A percentile compares a stretch with the other conserved stretches of the same genome.
These are phyloP conservation scores for Pistacia integerrima DNA, from an alignment of 345 rosid genomes.

Conservation along the genomic window DNA sequence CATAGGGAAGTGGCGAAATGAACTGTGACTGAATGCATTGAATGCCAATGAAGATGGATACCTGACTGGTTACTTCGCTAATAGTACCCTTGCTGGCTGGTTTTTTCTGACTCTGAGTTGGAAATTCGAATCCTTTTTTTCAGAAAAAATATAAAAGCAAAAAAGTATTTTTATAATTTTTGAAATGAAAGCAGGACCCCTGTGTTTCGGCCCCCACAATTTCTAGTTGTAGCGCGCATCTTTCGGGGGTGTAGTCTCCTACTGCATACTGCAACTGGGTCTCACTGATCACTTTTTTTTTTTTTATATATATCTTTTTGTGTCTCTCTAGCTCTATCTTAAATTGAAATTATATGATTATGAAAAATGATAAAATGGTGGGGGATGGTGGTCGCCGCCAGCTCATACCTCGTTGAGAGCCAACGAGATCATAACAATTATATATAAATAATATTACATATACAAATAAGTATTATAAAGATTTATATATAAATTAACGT, in stretches of 20 bases:
- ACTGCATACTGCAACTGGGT: not conserved
- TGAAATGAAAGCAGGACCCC: constrained; percentile 9
- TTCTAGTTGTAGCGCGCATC: constrained; percentile 44
- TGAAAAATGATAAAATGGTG: not conserved
- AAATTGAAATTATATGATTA: not conserved
- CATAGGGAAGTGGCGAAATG: constrained; percentile 35
- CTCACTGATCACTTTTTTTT: not conserved
- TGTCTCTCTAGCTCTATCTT: not conserved
- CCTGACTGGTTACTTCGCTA: constrained; percentile 19
- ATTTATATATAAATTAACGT: too few relatives aligned
- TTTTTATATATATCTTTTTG: not conserved
- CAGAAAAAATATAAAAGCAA: not conserved
- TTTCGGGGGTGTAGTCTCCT: constrained; percentile 37
- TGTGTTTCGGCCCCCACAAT: constrained; percentile 6
- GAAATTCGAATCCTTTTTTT: constrained; percentile 30
- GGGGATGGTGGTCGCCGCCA: constrained; percentile 28
- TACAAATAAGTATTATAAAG: too few relatives aligned
- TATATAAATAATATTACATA: not conserved
- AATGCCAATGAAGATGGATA: constrained; percentile 25
- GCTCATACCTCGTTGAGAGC: constrained; percentile 19
- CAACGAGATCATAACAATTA: not conserved
- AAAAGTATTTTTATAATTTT: not conserved
- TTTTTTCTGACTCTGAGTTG: constrained; percentile 25
- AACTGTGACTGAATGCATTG: constrained; percentile 1
- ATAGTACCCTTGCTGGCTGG: constrained; percentile 10